phyloP scores from a whole-genome alignment of 1,284 basidiomycete species.

The Ganoderma boninense region DNA sequence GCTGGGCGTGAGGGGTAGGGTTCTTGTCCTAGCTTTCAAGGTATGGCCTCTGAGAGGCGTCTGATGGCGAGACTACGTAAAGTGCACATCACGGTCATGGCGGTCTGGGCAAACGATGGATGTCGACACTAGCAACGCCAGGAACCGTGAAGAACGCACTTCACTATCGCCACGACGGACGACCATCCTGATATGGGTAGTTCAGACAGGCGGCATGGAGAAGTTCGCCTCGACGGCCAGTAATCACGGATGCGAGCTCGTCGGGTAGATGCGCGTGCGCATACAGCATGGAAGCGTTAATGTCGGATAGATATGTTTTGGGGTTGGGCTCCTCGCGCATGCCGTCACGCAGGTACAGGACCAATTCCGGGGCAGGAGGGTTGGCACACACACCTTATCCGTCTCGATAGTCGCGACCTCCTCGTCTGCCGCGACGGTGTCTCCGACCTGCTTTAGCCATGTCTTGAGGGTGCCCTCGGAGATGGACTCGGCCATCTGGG shows the following conservation, averaged over 20 bases:
- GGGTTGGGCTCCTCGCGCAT: neutral
- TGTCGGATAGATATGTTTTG: conserved; percentile 8
- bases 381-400: conserved; percentile 80
- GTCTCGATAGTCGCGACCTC: conserved; percentile 99
- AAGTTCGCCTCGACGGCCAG: neutral
- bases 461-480: conserved; percentile 97
- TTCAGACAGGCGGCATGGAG: neutral
- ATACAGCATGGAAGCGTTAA: neutral
- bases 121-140: neutral
- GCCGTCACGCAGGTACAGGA: neutral
- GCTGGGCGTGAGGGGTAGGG: neutral
- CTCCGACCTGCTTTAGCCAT: conserved; percentile 95
- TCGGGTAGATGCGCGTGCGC: neutral
- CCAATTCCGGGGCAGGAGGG: neutral
- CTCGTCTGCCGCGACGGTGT: conserved; percentile 91
- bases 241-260: neutral
- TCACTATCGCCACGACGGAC: neutral
- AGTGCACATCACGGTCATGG: neutral
- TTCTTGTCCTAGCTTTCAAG: neutral
- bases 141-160: neutral
- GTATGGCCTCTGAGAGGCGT: neutral
- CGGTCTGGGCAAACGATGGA: neutral
- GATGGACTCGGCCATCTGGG: conserved; percentile 99
- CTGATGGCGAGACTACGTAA: conserved; percentile 1
- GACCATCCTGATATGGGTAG: neutral